phyloP scores from a whole-genome alignment of 768 basidiomycete genomes.

The Mycena haematopus region DNA sequence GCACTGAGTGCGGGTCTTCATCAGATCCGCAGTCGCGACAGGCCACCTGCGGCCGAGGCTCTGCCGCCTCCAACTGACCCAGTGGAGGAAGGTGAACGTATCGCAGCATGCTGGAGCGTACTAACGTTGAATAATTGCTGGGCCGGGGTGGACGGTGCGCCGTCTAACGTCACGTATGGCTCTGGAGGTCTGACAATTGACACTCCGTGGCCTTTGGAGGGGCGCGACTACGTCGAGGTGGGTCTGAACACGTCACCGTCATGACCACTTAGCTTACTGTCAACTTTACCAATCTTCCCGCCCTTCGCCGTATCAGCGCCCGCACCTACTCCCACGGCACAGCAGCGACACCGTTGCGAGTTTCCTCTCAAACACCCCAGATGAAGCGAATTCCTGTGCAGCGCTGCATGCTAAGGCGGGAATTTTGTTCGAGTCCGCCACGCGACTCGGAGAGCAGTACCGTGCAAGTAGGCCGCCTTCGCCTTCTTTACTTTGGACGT shows the following conservation, averaged over 20 bases:
- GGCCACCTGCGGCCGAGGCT: neutral
- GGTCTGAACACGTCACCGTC: neutral
- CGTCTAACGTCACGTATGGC: slow-evolving; percentile 42
- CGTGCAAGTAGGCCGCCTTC: neutral
- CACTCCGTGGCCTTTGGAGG: slow-evolving; percentile 26
- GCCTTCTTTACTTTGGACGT: neutral
- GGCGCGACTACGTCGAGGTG: slow-evolving; percentile 14
- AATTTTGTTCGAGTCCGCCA: slow-evolving; percentile 35
- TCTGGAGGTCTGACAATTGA: slow-evolving; percentile 27
- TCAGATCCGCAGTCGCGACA: slow-evolving; percentile 17
- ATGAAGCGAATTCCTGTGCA: neutral
- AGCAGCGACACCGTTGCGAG: slow-evolving; percentile 16
- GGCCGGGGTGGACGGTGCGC: slow-evolving; percentile 41
- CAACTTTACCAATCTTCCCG: neutral
- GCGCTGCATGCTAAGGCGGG: slow-evolving; percentile 19
- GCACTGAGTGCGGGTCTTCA: slow-evolving; percentile 38
- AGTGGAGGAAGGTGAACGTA: slow-evolving; percentile 18
- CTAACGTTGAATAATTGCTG: slow-evolving; percentile 43
- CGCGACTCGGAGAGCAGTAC: slow-evolving; percentile 7
- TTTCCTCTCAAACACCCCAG: slow-evolving; percentile 14
- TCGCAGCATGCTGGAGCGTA: slow-evolving; percentile 23
- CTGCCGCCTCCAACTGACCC: slow-evolving; percentile 6
- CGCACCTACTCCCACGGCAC: slow-evolving; percentile 2
- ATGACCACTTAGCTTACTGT: neutral
- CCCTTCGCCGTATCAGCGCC: neutral